Conservation (phyloP, 495 filamentous ascomycete genomes). For the Lasiosphaeria miniovina region DNA sequence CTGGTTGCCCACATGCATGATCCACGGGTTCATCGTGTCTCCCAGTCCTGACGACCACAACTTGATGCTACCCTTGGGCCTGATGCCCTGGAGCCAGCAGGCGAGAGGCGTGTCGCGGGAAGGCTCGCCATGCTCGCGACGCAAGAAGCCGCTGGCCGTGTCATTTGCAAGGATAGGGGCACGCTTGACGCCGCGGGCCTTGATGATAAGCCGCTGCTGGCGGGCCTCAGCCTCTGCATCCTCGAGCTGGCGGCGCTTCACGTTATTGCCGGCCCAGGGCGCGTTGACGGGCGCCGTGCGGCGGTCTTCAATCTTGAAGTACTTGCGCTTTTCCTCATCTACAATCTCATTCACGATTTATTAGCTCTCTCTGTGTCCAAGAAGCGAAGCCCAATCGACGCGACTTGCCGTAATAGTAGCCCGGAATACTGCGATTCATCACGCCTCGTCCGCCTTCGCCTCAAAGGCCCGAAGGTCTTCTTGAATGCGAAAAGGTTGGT, state of each 20-base stretch:
- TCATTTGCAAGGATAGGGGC: conserved; percentile 8
- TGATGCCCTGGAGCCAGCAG: conserved; percentile 20
- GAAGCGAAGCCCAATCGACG: conserved; percentile 1
- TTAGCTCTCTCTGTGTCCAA: background rate
- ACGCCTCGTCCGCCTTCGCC: background rate
- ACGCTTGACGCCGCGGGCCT: conserved; percentile 20
- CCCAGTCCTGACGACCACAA: conserved; percentile 1
- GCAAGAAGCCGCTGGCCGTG: conserved; percentile 16
- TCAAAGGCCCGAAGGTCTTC: background rate
- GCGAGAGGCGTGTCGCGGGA: background rate
- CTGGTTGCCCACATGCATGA: conserved; percentile 27
- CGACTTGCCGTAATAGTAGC: conserved; percentile 43
- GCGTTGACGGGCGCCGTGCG: conserved; percentile 32
- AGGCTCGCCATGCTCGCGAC: conserved; percentile 13
- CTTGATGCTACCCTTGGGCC: conserved; percentile 17
- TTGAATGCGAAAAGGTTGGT: no score
- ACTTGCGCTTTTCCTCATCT: conserved; percentile 45
- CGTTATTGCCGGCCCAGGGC: conserved; percentile 34
- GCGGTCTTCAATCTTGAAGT: conserved; percentile 45
- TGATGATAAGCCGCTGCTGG: conserved; percentile 6
- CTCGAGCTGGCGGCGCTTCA: conserved; percentile 36
- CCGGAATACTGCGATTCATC: conserved; percentile 29
- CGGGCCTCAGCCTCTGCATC: conserved; percentile 10
- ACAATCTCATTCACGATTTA: background rate
- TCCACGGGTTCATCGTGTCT: background rate